Evolutionary conservation across 23 red algal genomes (phyloP).

Genomic region (Gracilariopsis chorda): DNA sequence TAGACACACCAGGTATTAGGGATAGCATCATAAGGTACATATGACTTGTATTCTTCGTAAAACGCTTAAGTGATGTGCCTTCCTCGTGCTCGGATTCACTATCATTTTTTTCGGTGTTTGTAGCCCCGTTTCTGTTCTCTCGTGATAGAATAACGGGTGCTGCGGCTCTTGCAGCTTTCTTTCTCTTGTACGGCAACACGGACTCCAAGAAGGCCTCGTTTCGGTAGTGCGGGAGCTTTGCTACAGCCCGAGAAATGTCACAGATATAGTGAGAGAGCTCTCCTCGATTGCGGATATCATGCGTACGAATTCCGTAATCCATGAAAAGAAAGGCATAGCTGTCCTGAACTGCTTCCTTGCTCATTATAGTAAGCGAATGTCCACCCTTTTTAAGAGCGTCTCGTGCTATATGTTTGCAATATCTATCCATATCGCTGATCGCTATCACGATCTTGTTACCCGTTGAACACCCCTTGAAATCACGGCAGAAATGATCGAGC

Average conservation of each 20-base stretch:
- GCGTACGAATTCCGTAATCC: conserved; percentile 51
- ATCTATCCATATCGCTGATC: no score
- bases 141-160: not conserved
- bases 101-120: no score
- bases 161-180: not conserved
- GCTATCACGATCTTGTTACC: no score
- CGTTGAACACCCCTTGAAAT: no score
- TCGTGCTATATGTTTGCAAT: no score
- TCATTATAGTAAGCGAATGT: no score
- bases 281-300: not conserved
- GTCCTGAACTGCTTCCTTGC: conserved; percentile 20
- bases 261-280: conserved; percentile 4
- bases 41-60: not conserved
- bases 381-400: no score
- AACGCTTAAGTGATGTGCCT: no score
- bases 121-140: no score
- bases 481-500: no score
- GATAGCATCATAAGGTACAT: conserved; percentile 16
- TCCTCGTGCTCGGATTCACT: no score
- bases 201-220: not conserved
- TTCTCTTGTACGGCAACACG: not conserved
- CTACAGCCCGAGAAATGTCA: conserved; percentile 25
- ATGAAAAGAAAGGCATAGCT: conserved; percentile 34
- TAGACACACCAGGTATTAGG: conserved; percentile 8
- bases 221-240: not conserved